Percentiles rank a stretch among this genome's conserved stretches.
These are phyloP conservation scores for Hypoxylon sp. DNA, from an alignment of 2,329 filamentous ascomycete genomes.

Conservation along the genomic window DNA sequence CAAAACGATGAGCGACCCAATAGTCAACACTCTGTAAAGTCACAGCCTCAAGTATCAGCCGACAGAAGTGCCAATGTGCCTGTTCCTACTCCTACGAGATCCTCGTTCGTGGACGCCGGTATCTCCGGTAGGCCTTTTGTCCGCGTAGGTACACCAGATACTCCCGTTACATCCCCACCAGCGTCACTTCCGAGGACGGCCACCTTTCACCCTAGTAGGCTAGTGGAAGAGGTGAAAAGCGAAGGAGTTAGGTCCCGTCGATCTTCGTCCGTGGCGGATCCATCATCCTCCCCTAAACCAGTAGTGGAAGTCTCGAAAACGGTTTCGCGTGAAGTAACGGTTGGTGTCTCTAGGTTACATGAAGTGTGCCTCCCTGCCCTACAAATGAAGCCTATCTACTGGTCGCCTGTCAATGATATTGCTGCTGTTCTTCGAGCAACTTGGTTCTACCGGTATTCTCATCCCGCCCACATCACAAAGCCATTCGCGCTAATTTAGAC, in stretches of 20 bases:
- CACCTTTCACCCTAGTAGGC: conserved; percentile 38
- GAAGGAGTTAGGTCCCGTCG: conserved; percentile 30
- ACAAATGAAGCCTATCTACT: conserved; percentile 97
- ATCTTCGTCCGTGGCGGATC: conserved; percentile 29
- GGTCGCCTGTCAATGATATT: conserved; percentile 93
- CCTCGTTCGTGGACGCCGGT: conserved; percentile 61
- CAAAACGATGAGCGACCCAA: conserved; percentile 32
- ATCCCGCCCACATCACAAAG: not conserved
- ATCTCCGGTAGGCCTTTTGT: conserved; percentile 70
- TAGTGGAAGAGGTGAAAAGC: conserved; percentile 47
- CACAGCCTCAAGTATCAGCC: conserved; percentile 41
- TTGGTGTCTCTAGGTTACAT: conserved; percentile 91
- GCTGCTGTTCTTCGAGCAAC: conserved; percentile 87
- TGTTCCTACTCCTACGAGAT: conserved; percentile 45
- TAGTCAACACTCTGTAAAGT: conserved; percentile 39
- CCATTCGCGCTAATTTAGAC: conserved; percentile 21
- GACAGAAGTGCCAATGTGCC: conserved; percentile 43
- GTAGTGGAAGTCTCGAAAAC: conserved; percentile 39
- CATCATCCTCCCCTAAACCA: conserved; percentile 44
- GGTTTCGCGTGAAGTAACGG: conserved; percentile 74
- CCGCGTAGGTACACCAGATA: conserved; percentile 60
- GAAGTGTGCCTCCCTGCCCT: conserved; percentile 86
- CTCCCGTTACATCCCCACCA: conserved; percentile 49
- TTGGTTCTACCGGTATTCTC: conserved; percentile 87
- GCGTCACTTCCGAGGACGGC: conserved; percentile 49